Conservation (phyloP, 139 green algal genomes). For the Monoraphidium neglectum region DNA sequence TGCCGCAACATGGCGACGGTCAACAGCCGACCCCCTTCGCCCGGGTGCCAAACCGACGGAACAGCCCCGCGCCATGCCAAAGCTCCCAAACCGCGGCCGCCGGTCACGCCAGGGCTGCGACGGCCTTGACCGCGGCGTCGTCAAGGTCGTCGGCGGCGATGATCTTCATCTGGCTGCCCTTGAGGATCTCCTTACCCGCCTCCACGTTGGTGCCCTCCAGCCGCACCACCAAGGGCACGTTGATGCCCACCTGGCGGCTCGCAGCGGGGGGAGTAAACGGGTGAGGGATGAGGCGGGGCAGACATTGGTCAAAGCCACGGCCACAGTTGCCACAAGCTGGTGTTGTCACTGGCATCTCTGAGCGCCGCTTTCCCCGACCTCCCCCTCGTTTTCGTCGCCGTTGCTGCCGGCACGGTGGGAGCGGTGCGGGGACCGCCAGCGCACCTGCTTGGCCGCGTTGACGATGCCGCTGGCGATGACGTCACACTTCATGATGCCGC, state of each 20-base stretch:
- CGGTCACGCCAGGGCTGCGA: slow-evolving; percentile 46
- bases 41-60: not conserved
- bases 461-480: slow-evolving; percentile 98
- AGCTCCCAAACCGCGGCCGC: not conserved
- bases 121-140: slow-evolving; percentile 95
- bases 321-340: too few species aligned
- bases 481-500: slow-evolving; percentile 99
- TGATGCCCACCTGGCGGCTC: slow-evolving; percentile 67
- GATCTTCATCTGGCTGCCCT: slow-evolving; percentile 74
- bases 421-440: too few species aligned
- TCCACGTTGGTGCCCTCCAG: slow-evolving; percentile 99
- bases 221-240: slow-evolving; percentile 93
- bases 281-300: too few species aligned
- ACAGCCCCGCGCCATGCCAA: not conserved
- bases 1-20: too few species aligned
- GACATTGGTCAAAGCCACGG: too few species aligned
- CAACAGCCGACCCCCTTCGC: not conserved
- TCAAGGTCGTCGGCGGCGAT: slow-evolving; percentile 94
- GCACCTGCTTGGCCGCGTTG: slow-evolving; percentile 88
- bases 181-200: slow-evolving; percentile 90
- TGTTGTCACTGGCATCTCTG: too few species aligned
- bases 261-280: not conserved
- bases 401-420: too few species aligned
- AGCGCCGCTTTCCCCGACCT: too few species aligned
- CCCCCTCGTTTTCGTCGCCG: too few species aligned